Base-by-base conservation (phyloP, 106 monocot genomes). In the Dendrobium huoshanense region DNA sequence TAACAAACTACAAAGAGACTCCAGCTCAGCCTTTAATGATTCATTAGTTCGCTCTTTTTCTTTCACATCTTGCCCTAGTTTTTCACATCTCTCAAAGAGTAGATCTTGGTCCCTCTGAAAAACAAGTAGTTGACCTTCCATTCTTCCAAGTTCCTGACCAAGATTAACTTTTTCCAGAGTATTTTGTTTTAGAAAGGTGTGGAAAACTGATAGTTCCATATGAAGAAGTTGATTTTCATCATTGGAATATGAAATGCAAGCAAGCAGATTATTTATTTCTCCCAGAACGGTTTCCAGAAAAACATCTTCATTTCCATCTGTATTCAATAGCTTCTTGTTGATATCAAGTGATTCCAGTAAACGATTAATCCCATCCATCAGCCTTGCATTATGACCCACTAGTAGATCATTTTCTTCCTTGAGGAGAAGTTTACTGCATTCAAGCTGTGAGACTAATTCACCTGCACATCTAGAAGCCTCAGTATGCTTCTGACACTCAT, bases 171-270 rank as follows among this genome's bases (percentile, higher is more conserved):
- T 76, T 76, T 76, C 76, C 79, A 78, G 44, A 15, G 81, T 77
- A 70, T 78, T 77, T 72, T 93, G 90, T 61, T 89, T 81, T 0
- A 91, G 43, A 44, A 93, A 81, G 44, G 89, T 84, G 13, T 70
- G n/a, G 13, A 68, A 59, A 67, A 93, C 79, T 25, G 79, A 84
- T 77, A 77, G 75, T 80, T 93, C 87, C 54, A 85, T 41, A 48
- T 75, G 40, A 29, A 87, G 80, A 48, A 74, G 79, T 33, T 86
- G 88, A 22, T 73, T 86, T 42, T 86, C 84, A 80, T 90, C 84
- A 24, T 85, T 80, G 5, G 65, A 59, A 73, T 86, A 84, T 20
- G 83, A 86, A 85, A 86, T 61, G 11, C 54, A 79, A 67, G 33
- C 78, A 75, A 87, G n/a, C 45, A 92, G 22, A 40, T 73, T 48